Percentiles rank a stretch among this genome's conserved stretches.
phyloP scores from a whole-genome alignment of 306 rosid species.

The Oemleria cerasiformis region DNA sequence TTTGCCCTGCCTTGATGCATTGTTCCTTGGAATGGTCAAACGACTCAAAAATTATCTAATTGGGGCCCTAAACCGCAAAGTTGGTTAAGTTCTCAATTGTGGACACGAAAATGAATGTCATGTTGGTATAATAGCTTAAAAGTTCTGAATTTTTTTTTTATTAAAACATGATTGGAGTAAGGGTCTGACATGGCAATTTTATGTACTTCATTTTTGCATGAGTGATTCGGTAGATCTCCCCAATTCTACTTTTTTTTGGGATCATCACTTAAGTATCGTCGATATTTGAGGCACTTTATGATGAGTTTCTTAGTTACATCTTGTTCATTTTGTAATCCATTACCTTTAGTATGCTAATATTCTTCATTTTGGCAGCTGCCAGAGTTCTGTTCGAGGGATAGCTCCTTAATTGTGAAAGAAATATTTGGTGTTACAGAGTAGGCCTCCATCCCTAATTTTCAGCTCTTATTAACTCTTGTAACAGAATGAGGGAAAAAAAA shows the following conservation, averaged over 20 bases:
- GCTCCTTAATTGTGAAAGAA: constrained; percentile 82
- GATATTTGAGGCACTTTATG: background rate
- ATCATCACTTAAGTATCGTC: background rate
- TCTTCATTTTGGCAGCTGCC: constrained; percentile 60
- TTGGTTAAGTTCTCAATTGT: background rate
- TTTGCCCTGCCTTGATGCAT: background rate
- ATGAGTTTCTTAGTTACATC: background rate
- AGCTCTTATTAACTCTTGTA: constrained; percentile 2
- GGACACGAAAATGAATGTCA: background rate
- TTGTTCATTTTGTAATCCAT: constrained; percentile 10
- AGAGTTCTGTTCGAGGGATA: constrained; percentile 80
- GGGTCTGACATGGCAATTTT: background rate
- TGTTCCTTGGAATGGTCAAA: constrained; percentile 1
- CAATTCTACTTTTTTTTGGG: too few species aligned
- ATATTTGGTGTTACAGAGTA: constrained; percentile 95
- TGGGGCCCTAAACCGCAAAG: too few species aligned
- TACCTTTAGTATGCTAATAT: constrained; percentile 18
- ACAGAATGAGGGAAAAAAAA: background rate
- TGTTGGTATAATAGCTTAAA: constrained; percentile 4
- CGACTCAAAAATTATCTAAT: too few species aligned
- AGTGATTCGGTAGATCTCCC: constrained; percentile 6
- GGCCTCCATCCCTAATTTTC: constrained; percentile 33
- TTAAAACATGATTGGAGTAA: background rate
- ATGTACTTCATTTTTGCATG: too few species aligned
- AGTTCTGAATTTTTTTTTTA: constrained; percentile 1